Evolutionary conservation across 768 basidiomycete genomes (phyloP), one percentile per base, ranked within the genome.

Genomic region (Rhodocollybia butyracea): DNA sequence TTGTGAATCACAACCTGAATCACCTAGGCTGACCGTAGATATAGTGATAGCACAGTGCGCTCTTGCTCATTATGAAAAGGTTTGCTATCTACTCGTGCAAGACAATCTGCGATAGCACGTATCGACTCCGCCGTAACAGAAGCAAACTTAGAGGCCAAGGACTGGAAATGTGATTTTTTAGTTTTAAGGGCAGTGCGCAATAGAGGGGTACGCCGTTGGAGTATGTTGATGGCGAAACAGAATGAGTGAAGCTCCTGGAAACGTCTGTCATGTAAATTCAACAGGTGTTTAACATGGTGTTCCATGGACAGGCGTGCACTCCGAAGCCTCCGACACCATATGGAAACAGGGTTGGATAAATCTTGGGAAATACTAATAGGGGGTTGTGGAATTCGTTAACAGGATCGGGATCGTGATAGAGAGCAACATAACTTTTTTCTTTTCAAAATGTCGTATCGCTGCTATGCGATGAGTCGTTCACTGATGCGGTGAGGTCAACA

Each of bases 271-370:
- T n/a, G n/a, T n/a, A n/a, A n/a, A n/a, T n/a, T n/a, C n/a, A n/a
- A n/a, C n/a, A n/a, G n/a, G n/a, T 76, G 69, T 27, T 65, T 64
- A 0, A 70, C 62, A 26, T 79, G 76, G 0, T 55, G 42, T 39
- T 72, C 63, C 41, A 78, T 54, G 1, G 67, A 67, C 0, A 78
- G 10, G 1, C 41, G 6, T 0, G 22, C 26, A 1, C 1, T n/a
- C 0, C 71, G 57, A 75, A 73, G 2, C 77, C 76, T 1, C 77
- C 75, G 21, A 70, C 56, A 0, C 78, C 74, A 60, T 69, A 78
- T 0, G 76, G 76, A 62, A 70, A 78, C 0, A 80, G 51, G 0
- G 73, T 73, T 2, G 76, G 76, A 59, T 73, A 78, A 17, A 75
- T 68, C 56, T 62, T 66, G 1, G 75, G 74, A 41, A 79, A 72